Conservation (phyloP, 2,329 filamentous ascomycete genomes). For the Paecilomyces sp. region DNA sequence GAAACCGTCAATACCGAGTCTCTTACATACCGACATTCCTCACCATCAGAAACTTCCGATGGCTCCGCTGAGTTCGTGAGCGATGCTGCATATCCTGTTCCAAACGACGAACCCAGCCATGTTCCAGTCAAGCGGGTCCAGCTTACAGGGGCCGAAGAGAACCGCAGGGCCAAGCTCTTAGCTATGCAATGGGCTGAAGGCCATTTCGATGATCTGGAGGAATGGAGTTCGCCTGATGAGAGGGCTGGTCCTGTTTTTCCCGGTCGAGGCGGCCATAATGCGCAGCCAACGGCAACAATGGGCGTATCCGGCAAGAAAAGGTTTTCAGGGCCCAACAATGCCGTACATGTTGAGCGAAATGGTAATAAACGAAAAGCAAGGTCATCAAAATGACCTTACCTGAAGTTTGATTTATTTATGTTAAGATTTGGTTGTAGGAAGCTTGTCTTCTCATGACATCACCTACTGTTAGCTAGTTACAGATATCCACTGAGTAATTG, state of each 20-base stretch:
- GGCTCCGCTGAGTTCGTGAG: neutral
- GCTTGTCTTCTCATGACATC: neutral
- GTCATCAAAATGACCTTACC: neutral
- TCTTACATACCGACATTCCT: neutral
- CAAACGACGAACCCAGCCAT: neutral
- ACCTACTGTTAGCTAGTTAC: neutral
- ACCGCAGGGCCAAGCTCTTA: conserved; percentile 24
- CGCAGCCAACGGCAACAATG: no score
- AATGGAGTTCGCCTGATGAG: neutral
- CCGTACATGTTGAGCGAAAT: neutral
- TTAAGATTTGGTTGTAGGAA: neutral
- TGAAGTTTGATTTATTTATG: neutral
- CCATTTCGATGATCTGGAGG: conserved; percentile 13
- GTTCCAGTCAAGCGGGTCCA: conserved; percentile 2
- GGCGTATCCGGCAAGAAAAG: no score
- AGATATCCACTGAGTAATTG: neutral
- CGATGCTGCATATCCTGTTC: neutral
- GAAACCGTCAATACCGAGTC: neutral
- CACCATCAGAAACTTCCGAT: neutral
- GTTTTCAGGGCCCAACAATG: neutral
- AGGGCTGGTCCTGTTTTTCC: neutral
- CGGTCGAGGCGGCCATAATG: no score
- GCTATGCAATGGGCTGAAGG: conserved; percentile 21
- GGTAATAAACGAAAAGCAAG: neutral
- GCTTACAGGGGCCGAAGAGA: conserved; percentile 17